These are phyloP conservation scores for Hypomontagnella monticulosa DNA, from an alignment of 495 filamentous ascomycete species.

Conservation along the genomic window DNA sequence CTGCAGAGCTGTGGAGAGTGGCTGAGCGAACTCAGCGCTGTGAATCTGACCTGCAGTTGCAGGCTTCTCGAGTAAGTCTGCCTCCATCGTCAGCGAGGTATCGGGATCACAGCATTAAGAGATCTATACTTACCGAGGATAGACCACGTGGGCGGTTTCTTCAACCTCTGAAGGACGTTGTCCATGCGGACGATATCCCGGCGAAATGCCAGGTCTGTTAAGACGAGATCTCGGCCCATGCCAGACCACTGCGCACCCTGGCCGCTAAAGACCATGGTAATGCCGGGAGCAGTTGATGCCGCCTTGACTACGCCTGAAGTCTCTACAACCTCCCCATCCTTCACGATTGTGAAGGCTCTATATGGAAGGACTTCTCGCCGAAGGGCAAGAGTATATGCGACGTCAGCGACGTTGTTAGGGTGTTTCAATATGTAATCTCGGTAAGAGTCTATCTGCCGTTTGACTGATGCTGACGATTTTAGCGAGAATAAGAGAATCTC, in stretches of 20 bases:
- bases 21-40: constrained; percentile 50
- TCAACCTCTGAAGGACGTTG: constrained; percentile 36
- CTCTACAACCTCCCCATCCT: constrained; percentile 18
- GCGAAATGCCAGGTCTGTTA: constrained; percentile 31
- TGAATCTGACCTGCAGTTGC: too few relatives aligned
- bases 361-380: constrained; percentile 42
- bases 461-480: constrained; percentile 37
- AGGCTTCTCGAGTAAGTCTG: too few relatives aligned
- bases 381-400: constrained; percentile 47
- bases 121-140: constrained; percentile 39
- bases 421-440: constrained; percentile 27
- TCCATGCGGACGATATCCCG: constrained; percentile 42
- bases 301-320: constrained; percentile 20
- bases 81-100: background rate
- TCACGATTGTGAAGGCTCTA: constrained; percentile 41
- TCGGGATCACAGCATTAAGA: too few relatives aligned
- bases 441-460: constrained; percentile 22
- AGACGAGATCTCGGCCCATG: constrained; percentile 60
- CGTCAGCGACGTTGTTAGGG: constrained; percentile 20
- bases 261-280: constrained; percentile 52
- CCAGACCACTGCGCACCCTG: constrained; percentile 58
- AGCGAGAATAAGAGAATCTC: too few relatives aligned
- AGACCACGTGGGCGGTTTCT: constrained; percentile 37
- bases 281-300: constrained; percentile 17
- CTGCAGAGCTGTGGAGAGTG: constrained; percentile 59